A percentile compares a stretch with the other conserved stretches of the same genome.
These are phyloP conservation scores for Nepenthes mirabilis DNA, from an alignment of 148 eudicot genomes.

Conservation along the genomic window DNA sequence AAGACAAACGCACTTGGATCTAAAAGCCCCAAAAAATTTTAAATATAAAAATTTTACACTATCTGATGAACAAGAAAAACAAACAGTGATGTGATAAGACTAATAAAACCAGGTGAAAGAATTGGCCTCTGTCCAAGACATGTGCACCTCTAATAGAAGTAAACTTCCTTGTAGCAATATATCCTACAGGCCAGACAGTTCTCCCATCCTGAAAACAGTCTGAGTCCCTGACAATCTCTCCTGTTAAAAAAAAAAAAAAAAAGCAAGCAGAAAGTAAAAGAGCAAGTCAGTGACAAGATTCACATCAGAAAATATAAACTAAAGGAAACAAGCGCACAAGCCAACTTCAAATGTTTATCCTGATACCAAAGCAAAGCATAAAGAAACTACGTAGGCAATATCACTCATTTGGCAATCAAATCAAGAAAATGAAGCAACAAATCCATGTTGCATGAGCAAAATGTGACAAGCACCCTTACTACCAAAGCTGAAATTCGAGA, in stretches of 20 bases:
- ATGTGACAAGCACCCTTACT: too few species aligned
- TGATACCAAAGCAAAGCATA: too few species aligned
- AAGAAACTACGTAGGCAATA: too few species aligned
- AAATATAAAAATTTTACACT: background rate
- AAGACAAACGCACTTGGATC: constrained; percentile 32
- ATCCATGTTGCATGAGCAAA: background rate
- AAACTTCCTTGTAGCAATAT: constrained; percentile 50
- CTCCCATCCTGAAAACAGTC: constrained; percentile 32
- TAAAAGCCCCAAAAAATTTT: constrained; percentile 6
- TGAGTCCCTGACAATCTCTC: constrained; percentile 40
- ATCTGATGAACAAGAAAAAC: background rate
- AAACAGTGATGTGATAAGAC: background rate
- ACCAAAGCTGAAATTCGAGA: too few species aligned
- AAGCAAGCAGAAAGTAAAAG: background rate
- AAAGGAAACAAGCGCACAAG: too few species aligned
- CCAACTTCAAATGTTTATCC: too few species aligned
- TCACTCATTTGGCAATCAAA: too few species aligned
- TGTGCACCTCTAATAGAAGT: constrained; percentile 35
- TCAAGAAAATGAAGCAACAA: too few species aligned
- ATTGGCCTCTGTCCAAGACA: background rate
- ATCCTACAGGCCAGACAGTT: constrained; percentile 49
- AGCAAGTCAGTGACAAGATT: too few species aligned
- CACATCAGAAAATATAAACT: too few species aligned
- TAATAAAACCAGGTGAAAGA: constrained; percentile 2
- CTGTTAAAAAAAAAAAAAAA: constrained; percentile 13